Percentiles rank a stretch among this genome's conserved stretches.
These are phyloP conservation scores for Cytospora leucostoma DNA, from an alignment of 2,329 filamentous ascomycete genomes.

Conservation along the genomic window DNA sequence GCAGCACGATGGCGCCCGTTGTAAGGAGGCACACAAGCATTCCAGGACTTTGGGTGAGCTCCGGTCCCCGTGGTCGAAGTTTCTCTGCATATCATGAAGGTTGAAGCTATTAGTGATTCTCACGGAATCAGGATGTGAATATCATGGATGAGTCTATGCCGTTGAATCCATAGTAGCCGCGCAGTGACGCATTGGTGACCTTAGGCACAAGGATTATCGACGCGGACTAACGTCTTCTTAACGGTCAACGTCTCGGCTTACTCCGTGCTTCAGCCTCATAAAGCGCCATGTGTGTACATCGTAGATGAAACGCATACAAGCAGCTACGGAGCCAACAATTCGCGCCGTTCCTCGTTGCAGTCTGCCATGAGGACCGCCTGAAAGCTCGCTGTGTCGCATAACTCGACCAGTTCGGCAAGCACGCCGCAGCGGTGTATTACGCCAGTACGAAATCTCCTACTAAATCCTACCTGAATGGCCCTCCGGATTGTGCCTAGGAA, in stretches of 20 bases:
- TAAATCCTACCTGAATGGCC: neutral
- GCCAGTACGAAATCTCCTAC: neutral
- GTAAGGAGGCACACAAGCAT: too few species aligned
- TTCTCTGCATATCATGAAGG: too few species aligned
- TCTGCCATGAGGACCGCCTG: constrained; percentile 22
- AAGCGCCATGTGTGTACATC: neutral
- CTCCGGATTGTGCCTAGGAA: constrained; percentile 1
- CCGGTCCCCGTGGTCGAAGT: too few species aligned
- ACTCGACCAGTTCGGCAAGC: constrained; percentile 22
- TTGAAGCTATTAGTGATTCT: too few species aligned
- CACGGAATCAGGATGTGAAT: too few species aligned
- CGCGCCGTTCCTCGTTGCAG: constrained; percentile 24
- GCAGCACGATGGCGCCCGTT: too few species aligned
- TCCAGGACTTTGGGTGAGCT: too few species aligned
- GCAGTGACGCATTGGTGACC: neutral
- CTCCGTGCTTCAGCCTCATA: neutral
- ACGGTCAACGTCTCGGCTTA: neutral
- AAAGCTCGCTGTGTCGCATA: constrained; percentile 19
- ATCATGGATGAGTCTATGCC: neutral
- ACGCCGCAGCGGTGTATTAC: neutral
- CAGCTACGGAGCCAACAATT: constrained; percentile 18
- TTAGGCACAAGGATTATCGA: neutral
- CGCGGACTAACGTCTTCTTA: neutral
- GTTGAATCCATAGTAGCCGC: neutral
- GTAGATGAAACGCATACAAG: constrained; percentile 22